Base-by-base conservation (phyloP, 2,329 filamentous ascomycete genomes). In the Neonectria sp. region DNA sequence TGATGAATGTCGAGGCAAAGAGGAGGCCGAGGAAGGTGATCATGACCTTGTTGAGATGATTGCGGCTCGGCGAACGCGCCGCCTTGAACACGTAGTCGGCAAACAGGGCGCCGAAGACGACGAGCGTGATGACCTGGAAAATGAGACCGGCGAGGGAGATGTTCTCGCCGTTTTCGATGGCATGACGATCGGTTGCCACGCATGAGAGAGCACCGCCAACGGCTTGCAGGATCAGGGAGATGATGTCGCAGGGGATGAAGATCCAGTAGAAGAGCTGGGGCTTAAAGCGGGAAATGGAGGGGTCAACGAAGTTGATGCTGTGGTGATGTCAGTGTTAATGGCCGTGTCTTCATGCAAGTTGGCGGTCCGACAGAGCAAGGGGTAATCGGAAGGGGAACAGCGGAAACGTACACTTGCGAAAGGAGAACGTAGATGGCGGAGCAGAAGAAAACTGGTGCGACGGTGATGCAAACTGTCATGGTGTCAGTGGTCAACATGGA, bases 141-240 rank as follows among this genome's bases (percentile, higher is more conserved):
- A 83, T 75, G 64, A 89, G 83, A 12, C 86, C 86, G 4, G 82
- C 84, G 15, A 88, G 80, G 71, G 87, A 86, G 55, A 86, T 80
- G 69, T 87, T 68, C 45, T 86, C 84, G 46, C 85, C 86, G 0
- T 77, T 70, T 13, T 79, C 71, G 29, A 78, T 65, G 7, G 51
- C 71, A 8, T 70, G 51, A 1, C 59, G 31, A 43, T 80, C 83
- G 57, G 80, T 68, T 61, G 82, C 82, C 33, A 76, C 70, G 4
- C 80, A 75, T 1, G 84, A 82, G 55, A 86, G 74, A 5, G 80
- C 86, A 46, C 86, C 86, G 17, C 86, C 87, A 11, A 82, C 76
- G 40, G 85, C 86, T 72, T 89, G 87, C 15, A 89, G 75, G 61
- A 86, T 75, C 8, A 89, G 82, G 0, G 85, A 88, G 67, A 87